phyloP scores from a whole-genome alignment of 164 flowering plant species.

The Paratinospora sagittata region DNA sequence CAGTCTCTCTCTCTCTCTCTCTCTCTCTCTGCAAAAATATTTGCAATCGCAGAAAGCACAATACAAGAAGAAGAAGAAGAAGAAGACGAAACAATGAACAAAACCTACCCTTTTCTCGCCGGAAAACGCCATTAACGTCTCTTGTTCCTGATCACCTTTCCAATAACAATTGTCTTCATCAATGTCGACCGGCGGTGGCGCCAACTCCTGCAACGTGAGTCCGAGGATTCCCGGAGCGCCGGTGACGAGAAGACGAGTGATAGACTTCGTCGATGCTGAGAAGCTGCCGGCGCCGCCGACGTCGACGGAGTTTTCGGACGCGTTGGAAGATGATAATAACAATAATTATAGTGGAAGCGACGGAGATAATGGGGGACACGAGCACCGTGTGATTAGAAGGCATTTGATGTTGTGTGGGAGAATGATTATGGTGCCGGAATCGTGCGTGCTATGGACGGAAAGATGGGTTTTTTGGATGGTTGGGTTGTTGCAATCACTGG shows the following conservation, averaged over 20 bases:
- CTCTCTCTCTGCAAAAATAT: too few species aligned
- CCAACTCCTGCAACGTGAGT: conserved; percentile 15
- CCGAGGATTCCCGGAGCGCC: conserved; percentile 21
- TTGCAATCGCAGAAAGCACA: too few species aligned
- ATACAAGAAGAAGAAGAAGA: too few species aligned
- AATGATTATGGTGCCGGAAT: conserved; percentile 11
- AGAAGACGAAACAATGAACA: too few species aligned
- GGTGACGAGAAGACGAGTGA: conserved; percentile 23
- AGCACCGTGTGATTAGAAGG: conserved; percentile 1
- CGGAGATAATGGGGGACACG: neutral
- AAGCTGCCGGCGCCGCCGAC: neutral
- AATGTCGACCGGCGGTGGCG: conserved; percentile 1
- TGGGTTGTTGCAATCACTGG: conserved; percentile 12
- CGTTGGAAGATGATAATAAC: neutral
- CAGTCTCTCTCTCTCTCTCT: too few species aligned
- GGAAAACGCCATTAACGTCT: too few species aligned
- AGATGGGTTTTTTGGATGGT: neutral
- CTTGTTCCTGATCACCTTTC: too few species aligned
- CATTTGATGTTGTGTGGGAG: conserved; percentile 1
- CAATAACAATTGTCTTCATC: too few species aligned
- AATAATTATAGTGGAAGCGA: neutral
- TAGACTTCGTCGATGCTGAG: conserved; percentile 21
- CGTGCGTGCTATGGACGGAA: conserved; percentile 10
- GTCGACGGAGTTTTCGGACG: too few species aligned
- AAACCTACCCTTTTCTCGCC: too few species aligned